phyloP scores from a whole-genome alignment of 129 eudicot genomes.

The Centella asiatica region DNA sequence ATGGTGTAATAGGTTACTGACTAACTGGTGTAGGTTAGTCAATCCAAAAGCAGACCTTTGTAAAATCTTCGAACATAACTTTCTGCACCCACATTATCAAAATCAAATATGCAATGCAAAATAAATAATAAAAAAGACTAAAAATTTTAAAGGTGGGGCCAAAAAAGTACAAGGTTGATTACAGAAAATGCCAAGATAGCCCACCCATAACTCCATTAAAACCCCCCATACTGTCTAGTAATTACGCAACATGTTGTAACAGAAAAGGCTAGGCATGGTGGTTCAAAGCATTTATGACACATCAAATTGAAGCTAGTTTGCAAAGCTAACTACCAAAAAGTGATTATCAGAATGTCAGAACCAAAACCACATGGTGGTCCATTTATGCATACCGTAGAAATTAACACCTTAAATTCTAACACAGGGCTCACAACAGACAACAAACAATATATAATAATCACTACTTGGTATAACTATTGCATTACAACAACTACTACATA shows the following conservation, averaged over 20 bases:
- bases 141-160: not conserved
- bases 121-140: too few species aligned
- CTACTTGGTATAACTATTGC: not conserved
- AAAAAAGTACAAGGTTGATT: not conserved
- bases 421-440: not conserved
- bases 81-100: not conserved
- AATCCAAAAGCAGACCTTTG: not conserved
- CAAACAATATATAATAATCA: not conserved
- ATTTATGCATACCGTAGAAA: not conserved
- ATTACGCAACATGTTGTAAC: not conserved
- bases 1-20: not conserved
- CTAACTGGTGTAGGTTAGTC: not conserved
- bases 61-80: too few species aligned
- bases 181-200: not conserved
- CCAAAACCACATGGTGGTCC: constrained; percentile 5
- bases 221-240: not conserved
- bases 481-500: not conserved
- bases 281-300: not conserved
- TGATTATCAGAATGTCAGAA: not conserved
- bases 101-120: not conserved
- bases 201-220: not conserved
- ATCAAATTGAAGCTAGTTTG: not conserved
- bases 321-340: not conserved
- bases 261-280: not conserved
- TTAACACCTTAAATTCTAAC: not conserved